Conservation (phyloP, 352 stramenopile species). For the Blastocystis sp. region DNA sequence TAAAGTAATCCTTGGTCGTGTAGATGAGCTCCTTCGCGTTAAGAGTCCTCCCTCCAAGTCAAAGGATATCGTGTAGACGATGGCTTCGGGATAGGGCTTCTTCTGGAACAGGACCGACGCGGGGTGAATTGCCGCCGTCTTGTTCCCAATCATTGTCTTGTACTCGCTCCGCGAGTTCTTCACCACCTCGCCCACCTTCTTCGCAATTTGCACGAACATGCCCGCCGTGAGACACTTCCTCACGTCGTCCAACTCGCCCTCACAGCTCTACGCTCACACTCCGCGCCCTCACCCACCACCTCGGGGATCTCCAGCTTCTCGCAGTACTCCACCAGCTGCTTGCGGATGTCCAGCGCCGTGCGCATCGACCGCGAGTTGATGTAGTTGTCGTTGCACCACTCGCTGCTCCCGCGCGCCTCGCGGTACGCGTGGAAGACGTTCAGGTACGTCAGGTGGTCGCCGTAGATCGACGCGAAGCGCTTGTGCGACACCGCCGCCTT, state of each 20-base stretch:
- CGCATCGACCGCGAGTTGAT: constrained; percentile 74
- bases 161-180: constrained; percentile 77
- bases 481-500: constrained; percentile 72
- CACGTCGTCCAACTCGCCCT: constrained; percentile 84
- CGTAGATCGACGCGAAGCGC: constrained; percentile 75
- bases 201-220: constrained; percentile 87
- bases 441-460: constrained; percentile 75
- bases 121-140: constrained; percentile 84
- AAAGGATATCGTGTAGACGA: constrained; percentile 68
- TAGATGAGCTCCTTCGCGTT: constrained; percentile 88
- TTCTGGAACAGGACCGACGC: constrained; percentile 83
- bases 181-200: constrained; percentile 83
- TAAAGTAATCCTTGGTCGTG: constrained; percentile 88
- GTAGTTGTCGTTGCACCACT: constrained; percentile 75
- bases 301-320: constrained; percentile 28
- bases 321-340: constrained; percentile 74
- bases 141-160: constrained; percentile 85
- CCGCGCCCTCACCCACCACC: background rate
- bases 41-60: constrained; percentile 79
- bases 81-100: constrained; percentile 81
- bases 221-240: constrained; percentile 85
- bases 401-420: constrained; percentile 42
- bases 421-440: constrained; percentile 74
- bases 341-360: constrained; percentile 73
- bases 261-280: background rate